Evolutionary conservation across 257 asterid species (phyloP).

Genomic region (Fraxinus anomala): DNA sequence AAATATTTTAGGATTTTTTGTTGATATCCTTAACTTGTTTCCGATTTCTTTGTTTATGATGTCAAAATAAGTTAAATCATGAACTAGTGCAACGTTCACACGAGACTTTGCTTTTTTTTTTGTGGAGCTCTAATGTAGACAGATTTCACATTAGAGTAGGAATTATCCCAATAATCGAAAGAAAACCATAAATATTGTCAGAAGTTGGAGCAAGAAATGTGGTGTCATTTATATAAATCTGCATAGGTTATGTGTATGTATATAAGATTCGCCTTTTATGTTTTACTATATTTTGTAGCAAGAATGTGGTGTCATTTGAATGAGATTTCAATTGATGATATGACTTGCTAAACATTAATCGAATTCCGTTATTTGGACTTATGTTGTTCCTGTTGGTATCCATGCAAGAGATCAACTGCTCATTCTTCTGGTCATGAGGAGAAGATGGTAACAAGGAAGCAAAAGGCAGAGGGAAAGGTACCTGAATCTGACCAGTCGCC

Average conservation of each 20-base stretch:
- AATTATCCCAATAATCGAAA: neutral
- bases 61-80: no score
- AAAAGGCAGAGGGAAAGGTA: constrained; percentile 61
- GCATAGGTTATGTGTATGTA: neutral
- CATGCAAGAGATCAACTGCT: constrained; percentile 41
- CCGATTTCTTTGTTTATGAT: no score
- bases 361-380: neutral
- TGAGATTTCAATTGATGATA: neutral
- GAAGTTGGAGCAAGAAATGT: neutral
- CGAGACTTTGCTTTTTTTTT: neutral
- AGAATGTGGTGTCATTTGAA: no score
- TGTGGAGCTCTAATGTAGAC: neutral
- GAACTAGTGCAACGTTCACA: no score
- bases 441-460: constrained; percentile 64
- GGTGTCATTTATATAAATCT: no score
- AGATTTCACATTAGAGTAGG: neutral
- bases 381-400: neutral
- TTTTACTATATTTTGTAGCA: no score
- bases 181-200: neutral
- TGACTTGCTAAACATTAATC: neutral
- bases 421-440: constrained; percentile 56
- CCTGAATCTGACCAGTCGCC: constrained; percentile 47
- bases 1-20: neutral
- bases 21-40: neutral
- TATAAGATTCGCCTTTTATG: neutral